phyloP scores from a whole-genome alignment of 495 filamentous ascomycete genomes.

The Bacidia gigantensis region DNA sequence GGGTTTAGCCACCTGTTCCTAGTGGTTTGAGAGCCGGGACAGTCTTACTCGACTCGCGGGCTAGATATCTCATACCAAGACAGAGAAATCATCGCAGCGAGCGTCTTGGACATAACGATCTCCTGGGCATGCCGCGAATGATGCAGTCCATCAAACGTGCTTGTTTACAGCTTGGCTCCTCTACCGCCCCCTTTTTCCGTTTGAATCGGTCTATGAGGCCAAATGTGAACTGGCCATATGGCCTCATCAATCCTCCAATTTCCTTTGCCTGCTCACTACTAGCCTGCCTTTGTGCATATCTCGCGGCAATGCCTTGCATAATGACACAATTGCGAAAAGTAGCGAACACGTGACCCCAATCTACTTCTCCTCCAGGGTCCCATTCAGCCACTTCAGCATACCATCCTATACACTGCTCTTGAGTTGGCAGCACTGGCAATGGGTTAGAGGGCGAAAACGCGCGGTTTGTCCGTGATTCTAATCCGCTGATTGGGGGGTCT shows the following conservation, averaged over 20 bases:
- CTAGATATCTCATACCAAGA: too few species aligned
- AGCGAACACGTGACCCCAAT: constrained; percentile 58
- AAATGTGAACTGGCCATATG: constrained; percentile 67
- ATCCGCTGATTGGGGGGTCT: constrained; percentile 6
- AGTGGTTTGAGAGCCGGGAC: too few species aligned
- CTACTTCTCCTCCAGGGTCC: constrained; percentile 41
- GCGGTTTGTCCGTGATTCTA: constrained; percentile 11
- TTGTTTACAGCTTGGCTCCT: neutral
- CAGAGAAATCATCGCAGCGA: too few species aligned
- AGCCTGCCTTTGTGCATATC: constrained; percentile 73
- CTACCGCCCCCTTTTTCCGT: constrained; percentile 24
- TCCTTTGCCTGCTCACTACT: constrained; percentile 68
- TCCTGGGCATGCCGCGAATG: neutral
- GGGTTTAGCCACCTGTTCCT: too few species aligned
- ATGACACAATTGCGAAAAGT: constrained; percentile 56
- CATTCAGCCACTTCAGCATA: constrained; percentile 63
- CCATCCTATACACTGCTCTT: constrained; percentile 56
- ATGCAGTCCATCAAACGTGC: too few species aligned
- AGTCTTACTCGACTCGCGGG: too few species aligned
- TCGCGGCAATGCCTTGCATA: constrained; percentile 86
- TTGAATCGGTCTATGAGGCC: constrained; percentile 41
- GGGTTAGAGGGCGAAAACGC: constrained; percentile 13
- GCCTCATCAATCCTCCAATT: constrained; percentile 50
- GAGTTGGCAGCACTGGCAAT: constrained; percentile 61
- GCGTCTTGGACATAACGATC: neutral